These are phyloP conservation scores for Fraxinus greggii DNA, from an alignment of 305 asterid genomes.

Conservation along the genomic window DNA sequence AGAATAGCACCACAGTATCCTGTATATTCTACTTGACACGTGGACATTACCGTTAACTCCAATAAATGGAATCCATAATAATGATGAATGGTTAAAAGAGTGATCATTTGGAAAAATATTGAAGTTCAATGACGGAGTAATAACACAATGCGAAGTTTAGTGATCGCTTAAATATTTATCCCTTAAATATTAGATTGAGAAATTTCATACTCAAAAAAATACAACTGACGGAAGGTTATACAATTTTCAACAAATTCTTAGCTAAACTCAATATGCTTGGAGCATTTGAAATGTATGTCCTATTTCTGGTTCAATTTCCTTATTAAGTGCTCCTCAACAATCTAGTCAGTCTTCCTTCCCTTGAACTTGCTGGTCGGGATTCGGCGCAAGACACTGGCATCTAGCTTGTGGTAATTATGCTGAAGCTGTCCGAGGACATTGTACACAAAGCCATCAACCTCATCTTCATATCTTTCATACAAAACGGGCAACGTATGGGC, in stretches of 20 bases:
- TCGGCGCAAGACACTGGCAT: constrained; percentile 54
- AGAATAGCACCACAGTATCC: not conserved
- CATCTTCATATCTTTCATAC: constrained; percentile 70
- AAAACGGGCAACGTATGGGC: constrained; percentile 78
- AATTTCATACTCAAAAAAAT: not conserved
- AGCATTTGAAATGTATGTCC: not conserved
- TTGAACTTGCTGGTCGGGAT: constrained; percentile 46
- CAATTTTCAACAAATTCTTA: constrained; percentile 3
- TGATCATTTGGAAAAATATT: not conserved
- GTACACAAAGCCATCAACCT: constrained; percentile 56
- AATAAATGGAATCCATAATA: not conserved
- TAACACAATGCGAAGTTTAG: not conserved
- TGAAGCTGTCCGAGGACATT: constrained; percentile 48
- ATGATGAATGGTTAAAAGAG: not conserved
- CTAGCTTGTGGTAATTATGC: constrained; percentile 62
- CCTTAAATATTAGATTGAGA: not conserved
- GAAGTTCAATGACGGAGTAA: not conserved
- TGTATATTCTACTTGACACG: not conserved
- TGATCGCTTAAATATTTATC: not conserved
- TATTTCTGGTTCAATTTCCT: not conserved
- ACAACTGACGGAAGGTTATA: not conserved
- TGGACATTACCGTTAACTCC: not conserved
- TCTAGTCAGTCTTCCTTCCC: constrained; percentile 55
- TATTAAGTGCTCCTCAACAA: not conserved
- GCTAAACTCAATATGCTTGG: not conserved